Evolutionary conservation across 2,329 filamentous ascomycete species (phyloP), one percentile per base, ranked within the genome.

Genomic region (Venturia effusa): DNA sequence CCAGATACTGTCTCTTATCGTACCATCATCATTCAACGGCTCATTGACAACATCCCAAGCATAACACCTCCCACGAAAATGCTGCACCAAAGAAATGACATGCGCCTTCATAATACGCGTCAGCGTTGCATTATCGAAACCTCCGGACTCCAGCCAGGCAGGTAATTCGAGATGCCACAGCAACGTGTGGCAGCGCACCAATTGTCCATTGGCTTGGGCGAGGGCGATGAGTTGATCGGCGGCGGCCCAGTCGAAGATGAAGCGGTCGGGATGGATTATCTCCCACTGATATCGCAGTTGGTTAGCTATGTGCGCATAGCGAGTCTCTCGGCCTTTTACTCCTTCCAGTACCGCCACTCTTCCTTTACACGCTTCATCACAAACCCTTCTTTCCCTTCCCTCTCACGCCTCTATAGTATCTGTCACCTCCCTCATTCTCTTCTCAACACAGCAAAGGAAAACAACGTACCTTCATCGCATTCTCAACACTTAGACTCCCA

Each of bases 171-270:
- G 30, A 24, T 57, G 39, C 64, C 64, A 66, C 5, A 66, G 37
- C 6, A 66, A 40, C 5, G 62, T 65, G 74, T 89, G 86, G 10
- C 86, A 86, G 66, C 87, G 83, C 67, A 88, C 75, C 4, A 81
- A 73, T 75, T 85, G 82, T 71, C 78, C 78, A 72, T 88, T 86
- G 61, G 71, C 67, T 1, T 70, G 70, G 11, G 84, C 85, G 73
- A 78, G 88, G 72, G 84, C 73, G 65, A 87, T 83, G 13, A 87
- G 78, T 70, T 79, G 78, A 71, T 88, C 86, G 15, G 83, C 80
- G n/a, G 73, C 74, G 22, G 69, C 71, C 68, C 85, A 86, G 67
- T 76, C 84, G 79, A 85, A 89, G 1, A 68, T 70, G 66, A 79
- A 79, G 66, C 77, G 75, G 32, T 70, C 70, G 63, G 71, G 70